These are phyloP conservation scores for Forsythia viridissima DNA, from an alignment of 257 asterid genomes.

Conservation along the genomic window DNA sequence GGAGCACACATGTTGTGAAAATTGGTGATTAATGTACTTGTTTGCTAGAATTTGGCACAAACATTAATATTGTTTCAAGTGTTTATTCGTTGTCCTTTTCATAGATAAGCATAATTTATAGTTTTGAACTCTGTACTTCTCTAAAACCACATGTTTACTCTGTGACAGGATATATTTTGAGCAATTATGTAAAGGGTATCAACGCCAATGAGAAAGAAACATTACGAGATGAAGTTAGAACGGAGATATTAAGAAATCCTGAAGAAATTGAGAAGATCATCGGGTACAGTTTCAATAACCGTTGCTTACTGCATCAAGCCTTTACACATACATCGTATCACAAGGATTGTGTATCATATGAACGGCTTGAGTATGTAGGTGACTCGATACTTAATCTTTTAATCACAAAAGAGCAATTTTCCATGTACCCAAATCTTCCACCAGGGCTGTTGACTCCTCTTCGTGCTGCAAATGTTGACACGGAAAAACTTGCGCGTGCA, in stretches of 20 bases:
- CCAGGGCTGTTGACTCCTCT: constrained; percentile 77
- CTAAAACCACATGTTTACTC: constrained; percentile 7
- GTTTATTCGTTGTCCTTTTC: neutral
- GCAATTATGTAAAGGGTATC: constrained; percentile 39
- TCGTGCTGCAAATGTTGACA: constrained; percentile 92
- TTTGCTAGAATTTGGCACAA: neutral
- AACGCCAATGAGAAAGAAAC: constrained; percentile 24
- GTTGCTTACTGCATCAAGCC: constrained; percentile 56
- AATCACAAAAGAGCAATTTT: constrained; percentile 64
- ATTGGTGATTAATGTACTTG: neutral
- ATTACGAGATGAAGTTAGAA: constrained; percentile 29
- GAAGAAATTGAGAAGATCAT: constrained; percentile 66
- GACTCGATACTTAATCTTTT: constrained; percentile 73
- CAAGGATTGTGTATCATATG: constrained; percentile 54
- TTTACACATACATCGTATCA: constrained; percentile 69
- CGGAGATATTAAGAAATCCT: constrained; percentile 33
- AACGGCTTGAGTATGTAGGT: constrained; percentile 77
- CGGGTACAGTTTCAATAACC: constrained; percentile 63
- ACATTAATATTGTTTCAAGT: neutral
- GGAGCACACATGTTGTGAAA: neutral
- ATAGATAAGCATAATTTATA: neutral
- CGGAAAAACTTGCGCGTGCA: constrained; percentile 88
- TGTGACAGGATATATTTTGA: constrained; percentile 53
- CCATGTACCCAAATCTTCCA: constrained; percentile 59
- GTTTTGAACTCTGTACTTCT: neutral